phyloP scores from a whole-genome alignment of 371 early-diverging fungal species.

The Coemansia sp. region DNA sequence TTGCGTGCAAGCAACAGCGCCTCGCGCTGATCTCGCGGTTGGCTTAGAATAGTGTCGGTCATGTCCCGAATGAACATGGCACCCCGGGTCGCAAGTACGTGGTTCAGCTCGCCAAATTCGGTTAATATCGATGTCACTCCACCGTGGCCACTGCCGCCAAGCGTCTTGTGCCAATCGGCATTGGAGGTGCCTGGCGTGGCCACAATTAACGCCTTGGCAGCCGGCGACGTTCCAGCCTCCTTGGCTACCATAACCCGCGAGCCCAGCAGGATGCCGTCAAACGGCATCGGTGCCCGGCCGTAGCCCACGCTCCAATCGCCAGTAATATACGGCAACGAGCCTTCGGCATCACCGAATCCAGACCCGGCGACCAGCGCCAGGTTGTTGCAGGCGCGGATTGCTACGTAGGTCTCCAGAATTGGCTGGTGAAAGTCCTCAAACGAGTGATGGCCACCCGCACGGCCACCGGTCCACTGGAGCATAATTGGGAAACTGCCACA shows the following conservation, averaged over 20 bases:
- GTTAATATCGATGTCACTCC: conserved; percentile 89
- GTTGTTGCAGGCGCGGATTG: conserved; percentile 82
- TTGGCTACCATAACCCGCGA: conserved; percentile 94
- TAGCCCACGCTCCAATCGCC: too few relatives aligned
- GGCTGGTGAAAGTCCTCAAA: too few relatives aligned
- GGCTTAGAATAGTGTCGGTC: conserved; percentile 78
- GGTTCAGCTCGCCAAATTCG: conserved; percentile 94
- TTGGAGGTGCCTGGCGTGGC: conserved; percentile 85
- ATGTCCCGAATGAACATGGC: conserved; percentile 85
- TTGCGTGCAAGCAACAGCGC: too few relatives aligned
- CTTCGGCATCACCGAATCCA: conserved; percentile 20
- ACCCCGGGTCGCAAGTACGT: conserved; percentile 91
- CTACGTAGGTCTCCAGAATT: conserved; percentile 34
- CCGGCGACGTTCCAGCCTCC: conserved; percentile 68
- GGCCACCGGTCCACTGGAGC: conserved; percentile 95
- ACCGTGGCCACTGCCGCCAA: conserved; percentile 82
- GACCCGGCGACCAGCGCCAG: conserved; percentile 70
- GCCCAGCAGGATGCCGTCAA: background rate
- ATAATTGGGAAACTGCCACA: conserved; percentile 86
- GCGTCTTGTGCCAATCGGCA: conserved; percentile 86
- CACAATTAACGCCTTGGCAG: conserved; percentile 67
- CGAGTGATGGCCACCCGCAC: conserved; percentile 67
- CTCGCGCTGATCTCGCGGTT: conserved; percentile 57
- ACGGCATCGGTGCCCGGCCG: too few relatives aligned
- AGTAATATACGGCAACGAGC: conserved; percentile 1